Evolutionary conservation across 495 filamentous ascomycete species (phyloP).

Genomic region (Gamarada debralockiae): DNA sequence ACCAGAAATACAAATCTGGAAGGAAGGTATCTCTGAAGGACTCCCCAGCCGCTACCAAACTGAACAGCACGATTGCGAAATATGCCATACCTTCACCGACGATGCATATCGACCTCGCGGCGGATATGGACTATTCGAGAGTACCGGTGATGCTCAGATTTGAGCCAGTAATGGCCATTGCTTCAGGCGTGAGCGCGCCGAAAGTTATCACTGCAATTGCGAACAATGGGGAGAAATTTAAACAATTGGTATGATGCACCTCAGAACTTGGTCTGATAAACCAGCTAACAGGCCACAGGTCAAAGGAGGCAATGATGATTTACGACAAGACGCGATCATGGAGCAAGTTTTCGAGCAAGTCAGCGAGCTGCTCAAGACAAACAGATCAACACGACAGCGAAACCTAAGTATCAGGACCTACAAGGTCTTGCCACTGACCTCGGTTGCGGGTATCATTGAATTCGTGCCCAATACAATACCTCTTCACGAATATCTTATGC

Average conservation of each 20-base stretch:
- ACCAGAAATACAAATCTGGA: slow-evolving; percentile 57
- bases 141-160: slow-evolving; percentile 70
- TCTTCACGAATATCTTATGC: slow-evolving; percentile 84
- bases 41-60: slow-evolving; percentile 45
- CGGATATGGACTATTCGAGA: slow-evolving; percentile 68
- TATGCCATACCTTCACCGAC: slow-evolving; percentile 82
- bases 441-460: slow-evolving; percentile 88
- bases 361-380: slow-evolving; percentile 78
- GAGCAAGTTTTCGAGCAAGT: slow-evolving; percentile 98
- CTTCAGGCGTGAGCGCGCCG: slow-evolving; percentile 84
- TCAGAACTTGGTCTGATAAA: not conserved
- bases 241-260: slow-evolving; percentile 63
- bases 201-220: slow-evolving; percentile 83
- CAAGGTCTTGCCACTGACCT: slow-evolving; percentile 86
- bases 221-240: slow-evolving; percentile 72
- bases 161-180: slow-evolving; percentile 69
- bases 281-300: slow-evolving; percentile 42
- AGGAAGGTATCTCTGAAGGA: slow-evolving; percentile 59
- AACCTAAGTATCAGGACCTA: slow-evolving; percentile 90
- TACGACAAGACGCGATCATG: slow-evolving; percentile 99
- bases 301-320: slow-evolving; percentile 91
- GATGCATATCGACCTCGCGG: slow-evolving; percentile 73
- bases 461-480: slow-evolving; percentile 92
- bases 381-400: slow-evolving; percentile 80
- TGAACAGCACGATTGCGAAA: slow-evolving; percentile 53